phyloP scores from a whole-genome alignment of 1,284 basidiomycete species.

The Ceratobasidium papillatum region DNA sequence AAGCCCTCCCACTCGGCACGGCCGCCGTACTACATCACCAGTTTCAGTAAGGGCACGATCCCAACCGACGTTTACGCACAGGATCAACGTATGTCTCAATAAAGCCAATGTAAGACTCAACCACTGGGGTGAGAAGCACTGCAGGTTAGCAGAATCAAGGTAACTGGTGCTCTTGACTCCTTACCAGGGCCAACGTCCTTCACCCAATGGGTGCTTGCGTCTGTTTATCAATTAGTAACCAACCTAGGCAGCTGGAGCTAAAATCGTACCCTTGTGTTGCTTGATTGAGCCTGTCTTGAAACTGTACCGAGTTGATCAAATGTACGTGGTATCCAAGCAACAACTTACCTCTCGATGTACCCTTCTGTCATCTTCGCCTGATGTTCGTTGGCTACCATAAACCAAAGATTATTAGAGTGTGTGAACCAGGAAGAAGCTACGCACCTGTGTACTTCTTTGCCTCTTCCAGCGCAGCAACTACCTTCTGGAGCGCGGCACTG shows the following conservation, averaged over 20 bases:
- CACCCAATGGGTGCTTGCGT: constrained; percentile 81
- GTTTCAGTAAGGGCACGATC: neutral
- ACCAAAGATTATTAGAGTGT: neutral
- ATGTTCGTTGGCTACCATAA: constrained; percentile 68
- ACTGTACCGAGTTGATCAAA: constrained; percentile 51
- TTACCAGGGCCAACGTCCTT: constrained; percentile 74
- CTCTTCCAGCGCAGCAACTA: constrained; percentile 66
- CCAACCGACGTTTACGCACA: constrained; percentile 55
- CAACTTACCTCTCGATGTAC: constrained; percentile 76
- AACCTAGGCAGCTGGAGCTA: neutral
- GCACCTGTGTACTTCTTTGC: constrained; percentile 53
- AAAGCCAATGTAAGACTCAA: constrained; percentile 83
- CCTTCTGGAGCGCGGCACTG: constrained; percentile 60
- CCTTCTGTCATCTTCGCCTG: constrained; percentile 77
- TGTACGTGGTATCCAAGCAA: neutral
- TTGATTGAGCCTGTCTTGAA: constrained; percentile 81
- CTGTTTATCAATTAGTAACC: constrained; percentile 41
- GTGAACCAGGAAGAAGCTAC: neutral
- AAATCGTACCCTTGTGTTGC: constrained; percentile 64
- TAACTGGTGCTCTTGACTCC: neutral
- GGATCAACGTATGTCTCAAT: constrained; percentile 83
- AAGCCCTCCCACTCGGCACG: constrained; percentile 89
- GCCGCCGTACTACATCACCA: constrained; percentile 46
- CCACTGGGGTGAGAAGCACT: constrained; percentile 56
- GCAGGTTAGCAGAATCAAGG: neutral